phyloP scores from a whole-genome alignment of 2,329 filamentous ascomycete species.

The Penicillium sp. region DNA sequence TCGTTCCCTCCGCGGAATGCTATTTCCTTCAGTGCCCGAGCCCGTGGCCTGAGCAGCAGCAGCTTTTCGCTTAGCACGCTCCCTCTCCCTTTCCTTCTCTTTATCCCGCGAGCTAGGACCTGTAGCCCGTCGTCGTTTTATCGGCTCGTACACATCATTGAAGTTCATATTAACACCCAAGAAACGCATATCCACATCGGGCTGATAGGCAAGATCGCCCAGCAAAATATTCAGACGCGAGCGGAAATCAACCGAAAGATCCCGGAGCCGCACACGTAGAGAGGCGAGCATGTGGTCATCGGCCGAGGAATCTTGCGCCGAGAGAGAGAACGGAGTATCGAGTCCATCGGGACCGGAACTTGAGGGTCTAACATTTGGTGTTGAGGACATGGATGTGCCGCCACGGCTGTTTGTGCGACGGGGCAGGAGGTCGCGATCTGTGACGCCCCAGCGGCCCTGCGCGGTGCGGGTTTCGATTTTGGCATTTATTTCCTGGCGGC shows the following conservation, averaged over 20 bases:
- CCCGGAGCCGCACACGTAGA: slow-evolving; percentile 70
- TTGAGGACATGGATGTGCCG: slow-evolving; percentile 29
- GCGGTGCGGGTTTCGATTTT: slow-evolving; percentile 67
- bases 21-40: slow-evolving; percentile 17
- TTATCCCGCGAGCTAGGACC: slow-evolving; percentile 34
- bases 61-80: slow-evolving; percentile 27
- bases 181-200: slow-evolving; percentile 93
- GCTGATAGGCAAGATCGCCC: slow-evolving; percentile 88
- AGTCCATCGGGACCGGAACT: slow-evolving; percentile 25
- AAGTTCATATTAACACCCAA: slow-evolving; percentile 98
- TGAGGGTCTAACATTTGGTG: slow-evolving; percentile 25
- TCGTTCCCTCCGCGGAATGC: slow-evolving; percentile 25
- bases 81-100: slow-evolving; percentile 28
- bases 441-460: slow-evolving; percentile 65
- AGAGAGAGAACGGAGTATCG: slow-evolving; percentile 43
- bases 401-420: slow-evolving; percentile 30
- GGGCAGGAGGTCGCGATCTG: slow-evolving; percentile 53
- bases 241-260: slow-evolving; percentile 75
- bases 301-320: slow-evolving; percentile 35
- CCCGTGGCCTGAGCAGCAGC: slow-evolving; percentile 16
- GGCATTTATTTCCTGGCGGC: slow-evolving; percentile 80
- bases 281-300: slow-evolving; percentile 70
- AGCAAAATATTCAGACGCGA: slow-evolving; percentile 76
- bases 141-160: slow-evolving; percentile 90
- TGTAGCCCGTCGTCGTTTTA: slow-evolving; percentile 56